A percentile compares a stretch with the other conserved stretches of the same genome.
These are phyloP conservation scores for Hirsutella minnesotensis DNA, from an alignment of 2,329 filamentous ascomycete species.

Conservation along the genomic window DNA sequence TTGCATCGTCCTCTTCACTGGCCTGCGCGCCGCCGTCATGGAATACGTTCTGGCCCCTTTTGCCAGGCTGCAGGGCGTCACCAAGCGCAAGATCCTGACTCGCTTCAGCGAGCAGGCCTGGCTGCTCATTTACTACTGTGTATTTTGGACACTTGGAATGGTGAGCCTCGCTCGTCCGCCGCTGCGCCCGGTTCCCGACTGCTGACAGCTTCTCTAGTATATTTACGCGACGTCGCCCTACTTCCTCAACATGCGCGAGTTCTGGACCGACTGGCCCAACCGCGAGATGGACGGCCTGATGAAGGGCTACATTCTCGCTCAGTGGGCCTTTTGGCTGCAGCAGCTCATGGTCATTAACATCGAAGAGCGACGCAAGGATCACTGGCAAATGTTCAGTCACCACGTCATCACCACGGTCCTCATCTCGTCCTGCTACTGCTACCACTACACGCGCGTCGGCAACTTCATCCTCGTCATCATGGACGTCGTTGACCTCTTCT, in stretches of 20 bases:
- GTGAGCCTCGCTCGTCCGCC: constrained; percentile 32
- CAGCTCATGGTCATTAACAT: constrained; percentile 91
- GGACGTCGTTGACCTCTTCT: constrained; percentile 82
- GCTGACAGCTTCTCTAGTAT: constrained; percentile 41
- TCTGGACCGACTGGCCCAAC: constrained; percentile 80
- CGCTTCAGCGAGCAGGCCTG: constrained; percentile 93
- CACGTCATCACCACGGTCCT: constrained; percentile 82
- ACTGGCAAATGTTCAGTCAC: constrained; percentile 91
- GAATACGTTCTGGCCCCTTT: constrained; percentile 77
- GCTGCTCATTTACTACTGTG: constrained; percentile 71
- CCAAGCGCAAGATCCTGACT: constrained; percentile 62
- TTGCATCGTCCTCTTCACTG: constrained; percentile 77
- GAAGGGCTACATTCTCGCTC: constrained; percentile 83
- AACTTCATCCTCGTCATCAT: constrained; percentile 84
- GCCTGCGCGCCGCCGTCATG: constrained; percentile 71
- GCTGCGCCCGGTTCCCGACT: background rate
- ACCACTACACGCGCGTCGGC: constrained; percentile 76
- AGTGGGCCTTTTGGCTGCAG: constrained; percentile 89
- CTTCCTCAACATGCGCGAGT: constrained; percentile 61
- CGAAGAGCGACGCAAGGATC: constrained; percentile 87
- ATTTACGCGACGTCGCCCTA: constrained; percentile 68
- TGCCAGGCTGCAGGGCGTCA: constrained; percentile 60
- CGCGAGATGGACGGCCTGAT: constrained; percentile 61
- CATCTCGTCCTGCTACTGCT: constrained; percentile 72
- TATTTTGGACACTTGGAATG: constrained; percentile 76